Evolutionary conservation across 441 rosid genomes (phyloP).

Genomic region (Capsella rubella): DNA sequence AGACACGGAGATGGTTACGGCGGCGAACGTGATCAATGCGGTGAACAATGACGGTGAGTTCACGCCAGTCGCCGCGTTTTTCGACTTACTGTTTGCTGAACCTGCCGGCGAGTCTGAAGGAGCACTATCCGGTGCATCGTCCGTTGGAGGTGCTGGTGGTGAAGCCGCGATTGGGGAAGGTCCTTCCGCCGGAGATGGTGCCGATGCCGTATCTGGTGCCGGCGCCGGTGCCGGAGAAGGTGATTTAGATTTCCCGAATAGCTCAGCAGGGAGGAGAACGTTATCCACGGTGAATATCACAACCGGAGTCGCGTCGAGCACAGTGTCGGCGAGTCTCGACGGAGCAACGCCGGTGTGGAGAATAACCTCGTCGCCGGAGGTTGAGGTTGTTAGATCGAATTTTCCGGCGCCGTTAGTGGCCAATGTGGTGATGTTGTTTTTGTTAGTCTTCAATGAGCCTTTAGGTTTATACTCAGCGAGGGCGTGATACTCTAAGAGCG

Average conservation of each 20-base stretch:
- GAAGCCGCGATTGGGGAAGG: conserved; percentile 77
- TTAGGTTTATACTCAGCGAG: conserved; percentile 65
- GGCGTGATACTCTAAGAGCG: conserved; percentile 82
- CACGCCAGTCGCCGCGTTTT: conserved; percentile 50
- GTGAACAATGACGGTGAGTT: conserved; percentile 51
- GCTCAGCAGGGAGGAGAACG: conserved; percentile 69
- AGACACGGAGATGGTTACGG: conserved; percentile 51
- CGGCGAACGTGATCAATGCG: conserved; percentile 37
- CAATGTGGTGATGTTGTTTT: conserved; percentile 63
- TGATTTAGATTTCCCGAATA: conserved; percentile 70
- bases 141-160: conserved; percentile 82
- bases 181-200: conserved; percentile 58
- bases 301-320: conserved; percentile 74
- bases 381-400: conserved; percentile 64
- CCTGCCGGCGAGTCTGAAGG: conserved; percentile 65
- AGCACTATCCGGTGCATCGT: conserved; percentile 60
- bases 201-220: conserved; percentile 53
- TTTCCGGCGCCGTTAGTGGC: conserved; percentile 79
- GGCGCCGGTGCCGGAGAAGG: conserved; percentile 73
- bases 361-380: conserved; percentile 74
- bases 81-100: conserved; percentile 58
- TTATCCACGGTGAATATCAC: conserved; percentile 76
- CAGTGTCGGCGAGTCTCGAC: conserved; percentile 76
- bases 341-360: conserved; percentile 76
- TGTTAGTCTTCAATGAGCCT: conserved; percentile 71